phyloP scores from a whole-genome alignment of 2,329 filamentous ascomycete species.

The Anthostomella pinea region DNA sequence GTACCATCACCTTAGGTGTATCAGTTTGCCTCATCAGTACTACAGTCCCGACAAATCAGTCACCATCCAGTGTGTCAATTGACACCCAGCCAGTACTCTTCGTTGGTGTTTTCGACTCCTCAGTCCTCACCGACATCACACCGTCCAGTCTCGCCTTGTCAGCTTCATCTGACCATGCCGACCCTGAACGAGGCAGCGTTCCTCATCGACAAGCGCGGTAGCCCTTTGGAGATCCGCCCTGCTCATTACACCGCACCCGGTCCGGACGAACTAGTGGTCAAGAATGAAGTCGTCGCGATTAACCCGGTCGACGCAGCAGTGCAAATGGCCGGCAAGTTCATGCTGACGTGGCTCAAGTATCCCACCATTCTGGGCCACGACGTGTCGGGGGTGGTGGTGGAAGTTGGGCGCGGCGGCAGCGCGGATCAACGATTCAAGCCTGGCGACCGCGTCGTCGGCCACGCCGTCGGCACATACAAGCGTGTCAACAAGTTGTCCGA shows the following conservation, averaged over 20 bases:
- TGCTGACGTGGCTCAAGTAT: constrained; percentile 24
- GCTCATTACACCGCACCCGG: constrained; percentile 13
- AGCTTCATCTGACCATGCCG: too few species aligned
- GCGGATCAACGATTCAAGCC: constrained; percentile 27
- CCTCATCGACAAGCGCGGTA: constrained; percentile 14
- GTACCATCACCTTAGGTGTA: too few species aligned
- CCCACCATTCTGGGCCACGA: constrained; percentile 32
- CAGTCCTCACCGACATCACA: too few species aligned
- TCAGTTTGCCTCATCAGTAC: too few species aligned
- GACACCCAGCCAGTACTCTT: too few species aligned
- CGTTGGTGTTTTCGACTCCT: too few species aligned
- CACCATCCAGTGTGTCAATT: too few species aligned
- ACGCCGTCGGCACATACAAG: constrained; percentile 10
- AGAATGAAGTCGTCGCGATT: constrained; percentile 28
- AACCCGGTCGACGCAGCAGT: constrained; percentile 33
- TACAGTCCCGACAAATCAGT: too few species aligned
- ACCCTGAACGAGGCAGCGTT: constrained; percentile 22
- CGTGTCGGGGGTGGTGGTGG: constrained; percentile 31
- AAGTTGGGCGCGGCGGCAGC: constrained; percentile 23
- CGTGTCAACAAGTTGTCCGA: constrained; percentile 10
- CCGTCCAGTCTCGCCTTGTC: too few species aligned
- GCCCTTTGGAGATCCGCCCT: constrained; percentile 10
- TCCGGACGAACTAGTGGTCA: constrained; percentile 28
- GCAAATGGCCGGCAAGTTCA: constrained; percentile 20
- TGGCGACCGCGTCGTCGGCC: constrained; percentile 33